Evolutionary conservation across 768 basidiomycete genomes (phyloP).

Genomic region (Amanita pallidorosea): DNA sequence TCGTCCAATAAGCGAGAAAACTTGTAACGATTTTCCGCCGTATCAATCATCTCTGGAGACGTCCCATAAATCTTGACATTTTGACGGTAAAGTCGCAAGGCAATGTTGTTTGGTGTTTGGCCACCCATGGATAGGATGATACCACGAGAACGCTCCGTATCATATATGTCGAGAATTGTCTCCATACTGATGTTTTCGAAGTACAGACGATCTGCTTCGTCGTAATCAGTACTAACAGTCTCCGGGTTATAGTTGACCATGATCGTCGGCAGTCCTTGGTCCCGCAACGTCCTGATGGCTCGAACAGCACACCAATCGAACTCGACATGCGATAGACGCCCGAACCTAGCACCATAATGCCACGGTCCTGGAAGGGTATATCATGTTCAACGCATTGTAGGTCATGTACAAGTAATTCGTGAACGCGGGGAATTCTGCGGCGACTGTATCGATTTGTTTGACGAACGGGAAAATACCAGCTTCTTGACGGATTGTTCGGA

Average conservation of each 20-base stretch:
- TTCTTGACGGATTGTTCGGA: slow-evolving; percentile 85
- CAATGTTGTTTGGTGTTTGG: slow-evolving; percentile 98
- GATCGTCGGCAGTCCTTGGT: slow-evolving; percentile 89
- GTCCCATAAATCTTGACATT: slow-evolving; percentile 99
- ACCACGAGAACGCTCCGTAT: slow-evolving; percentile 78
- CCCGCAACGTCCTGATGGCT: slow-evolving; percentile 90
- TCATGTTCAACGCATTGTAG: slow-evolving; percentile 94
- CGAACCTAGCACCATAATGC: slow-evolving; percentile 95
- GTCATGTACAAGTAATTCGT: slow-evolving; percentile 99
- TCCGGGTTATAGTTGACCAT: slow-evolving; percentile 99
- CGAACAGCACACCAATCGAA: slow-evolving; percentile 99
- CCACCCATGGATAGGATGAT: slow-evolving; percentile 98
- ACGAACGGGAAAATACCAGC: slow-evolving; percentile 76
- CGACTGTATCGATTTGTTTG: slow-evolving; percentile 99
- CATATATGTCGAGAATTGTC: slow-evolving; percentile 95
- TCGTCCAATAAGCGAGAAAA: slow-evolving; percentile 97
- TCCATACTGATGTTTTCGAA: slow-evolving; percentile 98
- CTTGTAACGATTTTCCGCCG: slow-evolving; percentile 98
- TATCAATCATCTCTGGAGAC: slow-evolving; percentile 99
- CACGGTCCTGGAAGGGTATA: slow-evolving; percentile 78
- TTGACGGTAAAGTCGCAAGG: slow-evolving; percentile 88
- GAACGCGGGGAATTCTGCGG: slow-evolving; percentile 96
- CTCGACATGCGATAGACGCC: slow-evolving; percentile 98
- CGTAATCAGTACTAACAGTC: slow-evolving; percentile 99
- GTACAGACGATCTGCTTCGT: slow-evolving; percentile 96